phyloP scores from a whole-genome alignment of 2,329 filamentous ascomycete species.

The Penicillium verrucosum region DNA sequence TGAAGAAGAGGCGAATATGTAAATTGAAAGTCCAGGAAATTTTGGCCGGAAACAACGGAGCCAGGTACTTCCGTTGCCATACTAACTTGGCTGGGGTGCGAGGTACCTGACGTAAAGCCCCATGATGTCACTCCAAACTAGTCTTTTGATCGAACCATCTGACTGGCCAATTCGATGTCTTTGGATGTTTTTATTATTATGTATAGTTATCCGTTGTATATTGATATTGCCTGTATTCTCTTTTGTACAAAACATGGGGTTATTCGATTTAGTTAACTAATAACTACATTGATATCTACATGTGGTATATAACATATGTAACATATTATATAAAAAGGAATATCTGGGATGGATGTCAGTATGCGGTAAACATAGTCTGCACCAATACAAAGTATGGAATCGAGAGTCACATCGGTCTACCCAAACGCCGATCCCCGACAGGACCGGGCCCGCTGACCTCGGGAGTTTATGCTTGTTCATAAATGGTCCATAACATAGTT shows the following conservation, averaged over 20 bases:
- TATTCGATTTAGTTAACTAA: not conserved
- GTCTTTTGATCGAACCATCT: not conserved
- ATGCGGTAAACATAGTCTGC: not conserved
- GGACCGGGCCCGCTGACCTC: not conserved
- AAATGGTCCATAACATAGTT: not conserved
- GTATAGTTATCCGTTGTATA: no score
- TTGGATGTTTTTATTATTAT: no score
- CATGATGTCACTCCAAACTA: slow-evolving; percentile 27
- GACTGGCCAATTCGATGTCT: no score
- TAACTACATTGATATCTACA: not conserved
- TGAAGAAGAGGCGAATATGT: slow-evolving; percentile 1
- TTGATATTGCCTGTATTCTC: not conserved
- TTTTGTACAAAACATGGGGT: no score
- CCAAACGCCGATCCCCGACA: slow-evolving; percentile 2
- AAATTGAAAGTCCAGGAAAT: not conserved
- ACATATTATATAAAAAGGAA: not conserved
- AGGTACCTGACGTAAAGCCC: slow-evolving; percentile 27
- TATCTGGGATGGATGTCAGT: not conserved
- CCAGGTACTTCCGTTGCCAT: slow-evolving; percentile 16
- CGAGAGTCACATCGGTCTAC: not conserved
- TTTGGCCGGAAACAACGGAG: slow-evolving; percentile 23
- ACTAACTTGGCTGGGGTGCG: slow-evolving; percentile 10
- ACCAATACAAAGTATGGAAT: no score
- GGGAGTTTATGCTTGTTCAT: not conserved
- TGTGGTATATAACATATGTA: not conserved